Evolutionary conservation across 805 yeast genomes (phyloP).

Genomic region (Kregervanrija delftensis): DNA sequence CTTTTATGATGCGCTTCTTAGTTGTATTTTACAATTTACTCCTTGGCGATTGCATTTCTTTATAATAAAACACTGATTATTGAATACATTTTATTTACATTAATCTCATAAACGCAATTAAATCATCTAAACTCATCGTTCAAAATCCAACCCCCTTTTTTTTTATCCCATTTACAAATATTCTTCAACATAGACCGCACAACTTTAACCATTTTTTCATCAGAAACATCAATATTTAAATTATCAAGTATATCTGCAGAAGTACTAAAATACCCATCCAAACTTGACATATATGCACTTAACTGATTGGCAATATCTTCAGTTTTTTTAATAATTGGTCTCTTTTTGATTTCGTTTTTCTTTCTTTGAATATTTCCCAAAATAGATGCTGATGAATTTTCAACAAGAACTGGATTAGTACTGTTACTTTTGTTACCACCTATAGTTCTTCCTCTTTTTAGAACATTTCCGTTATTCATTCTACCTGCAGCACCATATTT

Average conservation of each 20-base stretch:
- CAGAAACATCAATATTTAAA: constrained; percentile 29
- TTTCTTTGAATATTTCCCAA: constrained; percentile 40
- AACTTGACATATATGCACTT: constrained; percentile 22
- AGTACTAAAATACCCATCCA: constrained; percentile 25
- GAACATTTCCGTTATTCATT: background rate
- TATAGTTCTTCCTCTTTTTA: background rate
- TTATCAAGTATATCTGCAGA: constrained; percentile 24
- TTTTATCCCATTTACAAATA: constrained; percentile 62
- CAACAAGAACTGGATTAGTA: background rate
- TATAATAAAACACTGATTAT: background rate
- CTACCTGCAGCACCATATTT: constrained; percentile 80
- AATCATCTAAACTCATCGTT: constrained; percentile 42
- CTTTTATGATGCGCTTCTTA: background rate
- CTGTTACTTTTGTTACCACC: background rate
- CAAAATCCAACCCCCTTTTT: constrained; percentile 55
- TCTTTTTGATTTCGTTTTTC: constrained; percentile 18
- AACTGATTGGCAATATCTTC: constrained; percentile 16
- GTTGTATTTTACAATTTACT: background rate
- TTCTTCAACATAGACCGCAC: constrained; percentile 63
- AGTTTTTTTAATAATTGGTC: constrained; percentile 4
- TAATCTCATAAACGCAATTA: background rate
- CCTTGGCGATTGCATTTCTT: background rate
- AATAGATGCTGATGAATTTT: constrained; percentile 40
- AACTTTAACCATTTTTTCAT: constrained; percentile 49
- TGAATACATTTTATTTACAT: background rate